Evolutionary conservation across 1,284 basidiomycete species (phyloP).

Genomic region (Leccinum angustisporum): DNA sequence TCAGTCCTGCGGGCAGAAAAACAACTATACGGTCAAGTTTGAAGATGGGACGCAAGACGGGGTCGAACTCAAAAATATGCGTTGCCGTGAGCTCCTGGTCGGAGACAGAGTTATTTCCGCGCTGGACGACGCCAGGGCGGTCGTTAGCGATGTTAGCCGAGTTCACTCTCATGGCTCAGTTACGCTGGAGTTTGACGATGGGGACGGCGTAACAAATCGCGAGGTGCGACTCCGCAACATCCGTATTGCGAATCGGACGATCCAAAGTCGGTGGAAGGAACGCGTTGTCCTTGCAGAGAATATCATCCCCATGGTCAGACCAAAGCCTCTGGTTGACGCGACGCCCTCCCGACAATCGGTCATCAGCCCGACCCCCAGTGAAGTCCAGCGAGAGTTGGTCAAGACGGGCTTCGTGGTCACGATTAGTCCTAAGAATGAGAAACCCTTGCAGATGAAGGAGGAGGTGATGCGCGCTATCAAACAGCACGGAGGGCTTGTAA

Average conservation of each 20-base stretch:
- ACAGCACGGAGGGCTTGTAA: conserved; percentile 55
- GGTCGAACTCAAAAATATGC: conserved; percentile 55
- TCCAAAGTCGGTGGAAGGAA: conserved; percentile 53
- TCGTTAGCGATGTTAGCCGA: conserved; percentile 39
- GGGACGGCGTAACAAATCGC: conserved; percentile 31
- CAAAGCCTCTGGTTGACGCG: conserved; percentile 32
- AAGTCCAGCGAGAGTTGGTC: conserved; percentile 40
- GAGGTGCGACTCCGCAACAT: conserved; percentile 38
- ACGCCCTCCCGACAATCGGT: conserved; percentile 46
- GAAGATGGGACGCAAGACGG: conserved; percentile 53
- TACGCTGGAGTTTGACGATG: conserved; percentile 42
- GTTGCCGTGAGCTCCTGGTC: conserved; percentile 45
- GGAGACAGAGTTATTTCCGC: conserved; percentile 57
- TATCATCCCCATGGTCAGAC: conserved; percentile 42
- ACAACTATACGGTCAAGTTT: conserved; percentile 52
- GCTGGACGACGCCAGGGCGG: conserved; percentile 31
- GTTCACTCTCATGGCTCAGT: conserved; percentile 38
- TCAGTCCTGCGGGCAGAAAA: conserved; percentile 33
- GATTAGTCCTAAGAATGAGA: conserved; percentile 36
- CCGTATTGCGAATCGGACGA: conserved; percentile 47
- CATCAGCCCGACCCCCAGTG: conserved; percentile 32
- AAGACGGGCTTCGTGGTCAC: conserved; percentile 54
- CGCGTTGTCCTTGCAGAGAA: conserved; percentile 42
- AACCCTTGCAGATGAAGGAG: conserved; percentile 36
- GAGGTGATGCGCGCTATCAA: conserved; percentile 47